Base-by-base conservation (phyloP, 192 early-diverging fungal genomes). In the Backusella parvicylindrica region DNA sequence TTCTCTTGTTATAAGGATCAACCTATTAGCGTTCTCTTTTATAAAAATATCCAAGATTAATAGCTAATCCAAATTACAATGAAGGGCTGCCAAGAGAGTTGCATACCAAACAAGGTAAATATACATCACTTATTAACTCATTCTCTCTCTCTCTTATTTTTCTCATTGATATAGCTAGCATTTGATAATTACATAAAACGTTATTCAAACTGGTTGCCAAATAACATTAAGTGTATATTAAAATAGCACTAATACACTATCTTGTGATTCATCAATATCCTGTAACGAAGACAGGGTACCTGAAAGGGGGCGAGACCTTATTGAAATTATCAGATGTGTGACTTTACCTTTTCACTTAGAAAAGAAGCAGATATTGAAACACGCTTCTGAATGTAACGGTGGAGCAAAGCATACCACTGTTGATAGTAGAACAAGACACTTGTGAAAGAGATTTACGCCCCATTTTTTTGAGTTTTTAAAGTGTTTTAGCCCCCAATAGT, bases 61-160 rank as follows among this genome's bases (percentile, higher is more conserved):
- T 49, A 32, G 30, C 70, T 6, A 70, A 68, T 23, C 13, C 64
- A 2, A 49, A 50, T n/a, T 43, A 68, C 9, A 65, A 80, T 32
- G 23, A 64, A 28, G 49, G 64, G 2, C 13, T 80, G 16, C 79
- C 75, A 31, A 68, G 71, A 18, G 53, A 77, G 2, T 82, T 76
- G 80, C 65, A 78, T 56, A 13, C 80, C 2, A 75, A 75, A 56
- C 50, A 77, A 32, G 80, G 80, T 78, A 78, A 75, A 5, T 33
- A 3, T 36, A 32, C 6, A 23, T 26, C 1, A 11, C 23, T 50
- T 12, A n/a, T n/a, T n/a, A n/a, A n/a, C n/a, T n/a, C n/a, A n/a
- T n/a, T n/a, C n/a, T n/a, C n/a, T n/a, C n/a, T n/a, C n/a, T n/a
- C 9, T 21, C 7, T 23, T 56, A 11, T 26, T 56, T 56, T 60